These are phyloP conservation scores for Penicillium fimorum DNA, from an alignment of 495 filamentous ascomycete species.

Conservation along the genomic window DNA sequence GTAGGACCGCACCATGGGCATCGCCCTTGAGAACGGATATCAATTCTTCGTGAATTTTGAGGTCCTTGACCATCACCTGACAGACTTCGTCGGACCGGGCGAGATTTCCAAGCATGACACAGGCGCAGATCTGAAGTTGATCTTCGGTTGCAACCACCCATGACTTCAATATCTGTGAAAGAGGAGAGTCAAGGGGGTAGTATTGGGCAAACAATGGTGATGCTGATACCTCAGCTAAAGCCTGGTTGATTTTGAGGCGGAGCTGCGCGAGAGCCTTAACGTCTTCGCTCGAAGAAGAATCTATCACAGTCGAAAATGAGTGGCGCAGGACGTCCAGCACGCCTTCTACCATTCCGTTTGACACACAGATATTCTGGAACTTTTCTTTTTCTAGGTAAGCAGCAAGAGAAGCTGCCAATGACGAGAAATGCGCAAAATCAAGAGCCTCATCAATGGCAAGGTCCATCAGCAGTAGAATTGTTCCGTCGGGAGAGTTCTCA, in stretches of 20 bases:
- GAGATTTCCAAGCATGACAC: conserved; percentile 75
- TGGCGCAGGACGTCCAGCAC: conserved; percentile 33
- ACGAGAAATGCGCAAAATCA: conserved; percentile 33
- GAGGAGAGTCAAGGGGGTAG: conserved; percentile 48
- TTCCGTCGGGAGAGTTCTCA: conserved; percentile 41
- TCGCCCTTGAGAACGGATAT: conserved; percentile 50
- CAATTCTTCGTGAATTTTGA: conserved; percentile 55
- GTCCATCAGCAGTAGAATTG: conserved; percentile 36
- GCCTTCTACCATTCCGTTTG: conserved; percentile 32
- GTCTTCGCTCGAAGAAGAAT: conserved; percentile 44
- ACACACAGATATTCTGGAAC: conserved; percentile 43
- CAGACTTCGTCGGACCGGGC: conserved; percentile 67
- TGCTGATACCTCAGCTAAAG: conserved; percentile 63
- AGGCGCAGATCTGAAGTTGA: conserved; percentile 69
- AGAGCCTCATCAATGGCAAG: conserved; percentile 28
- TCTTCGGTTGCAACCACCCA: conserved; percentile 52
- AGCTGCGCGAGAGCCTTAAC: conserved; percentile 52
- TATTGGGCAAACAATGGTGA: conserved; percentile 51
- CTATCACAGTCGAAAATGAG: conserved; percentile 31
- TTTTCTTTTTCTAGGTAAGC: conserved; percentile 39
- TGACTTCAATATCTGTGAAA: conserved; percentile 52
- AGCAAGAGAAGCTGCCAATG: conserved; percentile 33
- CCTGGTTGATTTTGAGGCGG: conserved; percentile 53
- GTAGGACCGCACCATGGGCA: conserved; percentile 54
- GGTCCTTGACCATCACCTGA: conserved; percentile 51